Percentiles rank a stretch among this genome's conserved stretches.
Evolutionary conservation across 345 rosid genomes (phyloP).

Genomic region (Cardiospermum halicacabum): DNA sequence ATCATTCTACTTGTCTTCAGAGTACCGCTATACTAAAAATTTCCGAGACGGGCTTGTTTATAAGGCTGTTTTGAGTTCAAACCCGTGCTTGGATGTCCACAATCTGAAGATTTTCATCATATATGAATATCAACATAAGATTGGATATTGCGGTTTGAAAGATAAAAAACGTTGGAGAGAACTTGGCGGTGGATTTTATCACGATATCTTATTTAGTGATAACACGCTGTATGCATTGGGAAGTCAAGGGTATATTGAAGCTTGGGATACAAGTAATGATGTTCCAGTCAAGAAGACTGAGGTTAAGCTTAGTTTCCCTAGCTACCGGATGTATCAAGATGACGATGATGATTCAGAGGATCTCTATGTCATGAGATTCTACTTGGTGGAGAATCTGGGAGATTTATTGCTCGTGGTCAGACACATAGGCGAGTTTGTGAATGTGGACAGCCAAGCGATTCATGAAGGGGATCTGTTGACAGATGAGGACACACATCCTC

Average conservation of each 20-base stretch:
- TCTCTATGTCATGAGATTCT: background rate
- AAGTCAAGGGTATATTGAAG: background rate
- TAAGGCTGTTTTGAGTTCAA: background rate
- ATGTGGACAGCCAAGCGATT: background rate
- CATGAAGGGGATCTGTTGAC: slow-evolving; percentile 14
- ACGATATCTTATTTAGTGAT: background rate
- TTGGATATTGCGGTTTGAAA: background rate
- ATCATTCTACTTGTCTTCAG: no score
- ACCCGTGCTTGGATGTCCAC: background rate
- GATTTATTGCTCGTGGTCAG: slow-evolving; percentile 18
- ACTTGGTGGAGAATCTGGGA: slow-evolving; percentile 16
- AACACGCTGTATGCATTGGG: background rate
- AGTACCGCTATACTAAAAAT: background rate
- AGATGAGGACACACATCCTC: slow-evolving; percentile 13
- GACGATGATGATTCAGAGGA: background rate
- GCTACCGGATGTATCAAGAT: background rate
- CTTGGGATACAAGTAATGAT: background rate
- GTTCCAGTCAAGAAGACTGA: background rate
- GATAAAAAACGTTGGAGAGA: background rate
- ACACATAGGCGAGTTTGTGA: slow-evolving; percentile 13
- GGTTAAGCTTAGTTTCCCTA: background rate
- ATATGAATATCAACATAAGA: background rate
- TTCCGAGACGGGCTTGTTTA: background rate
- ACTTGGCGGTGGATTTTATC: slow-evolving; percentile 1
- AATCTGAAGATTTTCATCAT: background rate